These are phyloP conservation scores for Rhypophila decipiens DNA, from an alignment of 495 filamentous ascomycete species.

Conservation along the genomic window DNA sequence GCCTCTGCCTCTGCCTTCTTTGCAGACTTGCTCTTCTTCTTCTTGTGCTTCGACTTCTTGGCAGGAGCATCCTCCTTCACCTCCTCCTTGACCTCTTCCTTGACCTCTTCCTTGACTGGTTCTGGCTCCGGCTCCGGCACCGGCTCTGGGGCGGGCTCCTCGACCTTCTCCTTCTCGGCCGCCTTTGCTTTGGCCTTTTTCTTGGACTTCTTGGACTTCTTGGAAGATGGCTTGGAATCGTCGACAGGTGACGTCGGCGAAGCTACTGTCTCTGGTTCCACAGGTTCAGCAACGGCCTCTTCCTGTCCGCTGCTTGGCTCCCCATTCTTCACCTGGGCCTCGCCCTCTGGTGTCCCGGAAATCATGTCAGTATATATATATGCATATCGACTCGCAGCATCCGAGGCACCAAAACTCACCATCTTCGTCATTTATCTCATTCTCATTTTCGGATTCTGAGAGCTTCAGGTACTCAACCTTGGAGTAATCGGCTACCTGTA, in stretches of 20 bases:
- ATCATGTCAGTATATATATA: no score
- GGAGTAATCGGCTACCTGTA: constrained; percentile 34
- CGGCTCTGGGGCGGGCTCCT: constrained; percentile 6
- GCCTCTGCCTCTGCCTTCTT: constrained; percentile 12
- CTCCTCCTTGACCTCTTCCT: constrained; percentile 11
- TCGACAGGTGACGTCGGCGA: constrained; percentile 4
- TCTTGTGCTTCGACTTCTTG: constrained; percentile 16
- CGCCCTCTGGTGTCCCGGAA: constrained; percentile 3
- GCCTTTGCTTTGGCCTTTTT: constrained; percentile 22
- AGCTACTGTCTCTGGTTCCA: neutral
- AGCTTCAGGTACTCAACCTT: constrained; percentile 29
- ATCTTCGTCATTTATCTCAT: constrained; percentile 17
- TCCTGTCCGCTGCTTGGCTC: neutral
- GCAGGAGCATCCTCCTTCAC: constrained; percentile 3
- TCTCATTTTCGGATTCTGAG: constrained; percentile 28
- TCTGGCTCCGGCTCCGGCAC: constrained; percentile 3
- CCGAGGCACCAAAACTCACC: constrained; percentile 6
- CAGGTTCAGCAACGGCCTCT: neutral
- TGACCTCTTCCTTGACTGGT: constrained; percentile 7
- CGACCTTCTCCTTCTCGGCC: constrained; percentile 6
- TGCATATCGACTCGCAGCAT: no score
- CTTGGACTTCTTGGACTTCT: constrained; percentile 25
- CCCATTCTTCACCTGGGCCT: constrained; percentile 1
- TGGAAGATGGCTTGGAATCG: neutral
- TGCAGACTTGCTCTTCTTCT: constrained; percentile 20